Conservation (phyloP, 106 monocot species). For the Allium sativum region DNA sequence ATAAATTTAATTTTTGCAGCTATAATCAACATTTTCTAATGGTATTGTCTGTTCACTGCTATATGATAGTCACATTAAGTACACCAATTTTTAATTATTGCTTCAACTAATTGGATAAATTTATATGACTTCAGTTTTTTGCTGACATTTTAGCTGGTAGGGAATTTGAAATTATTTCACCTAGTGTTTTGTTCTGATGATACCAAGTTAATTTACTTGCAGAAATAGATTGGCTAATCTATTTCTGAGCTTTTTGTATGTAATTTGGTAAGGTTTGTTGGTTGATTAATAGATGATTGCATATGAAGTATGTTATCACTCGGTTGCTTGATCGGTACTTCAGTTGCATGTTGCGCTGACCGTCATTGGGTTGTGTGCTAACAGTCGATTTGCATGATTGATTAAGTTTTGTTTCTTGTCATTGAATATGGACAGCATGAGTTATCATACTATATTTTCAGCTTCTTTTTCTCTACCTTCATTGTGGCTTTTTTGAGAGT, state of each 20-base stretch:
- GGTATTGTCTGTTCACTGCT: no score
- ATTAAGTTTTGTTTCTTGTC: no score
- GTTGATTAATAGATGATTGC: not conserved
- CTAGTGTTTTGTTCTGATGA: slow-evolving; percentile 5
- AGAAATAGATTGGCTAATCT: not conserved
- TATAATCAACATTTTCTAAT: no score
- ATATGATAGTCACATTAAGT: no score
- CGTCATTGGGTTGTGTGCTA: not conserved
- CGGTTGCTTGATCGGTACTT: not conserved
- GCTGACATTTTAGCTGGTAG: slow-evolving; percentile 2
- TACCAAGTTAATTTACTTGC: not conserved
- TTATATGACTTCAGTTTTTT: not conserved
- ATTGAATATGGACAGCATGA: no score
- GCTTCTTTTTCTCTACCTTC: no score
- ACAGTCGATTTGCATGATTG: no score
- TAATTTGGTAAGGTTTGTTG: not conserved
- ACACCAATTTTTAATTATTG: no score
- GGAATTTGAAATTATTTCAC: not conserved
- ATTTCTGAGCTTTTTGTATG: not conserved
- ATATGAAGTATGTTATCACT: not conserved
- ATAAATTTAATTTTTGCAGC: no score
- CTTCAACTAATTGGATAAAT: not conserved
- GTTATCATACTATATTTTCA: no score
- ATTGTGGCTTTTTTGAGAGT: no score
- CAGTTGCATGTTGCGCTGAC: not conserved